Evolutionary conservation across 2,329 filamentous ascomycete genomes (phyloP).

Genomic region (Raffaelea deltoideospora): DNA sequence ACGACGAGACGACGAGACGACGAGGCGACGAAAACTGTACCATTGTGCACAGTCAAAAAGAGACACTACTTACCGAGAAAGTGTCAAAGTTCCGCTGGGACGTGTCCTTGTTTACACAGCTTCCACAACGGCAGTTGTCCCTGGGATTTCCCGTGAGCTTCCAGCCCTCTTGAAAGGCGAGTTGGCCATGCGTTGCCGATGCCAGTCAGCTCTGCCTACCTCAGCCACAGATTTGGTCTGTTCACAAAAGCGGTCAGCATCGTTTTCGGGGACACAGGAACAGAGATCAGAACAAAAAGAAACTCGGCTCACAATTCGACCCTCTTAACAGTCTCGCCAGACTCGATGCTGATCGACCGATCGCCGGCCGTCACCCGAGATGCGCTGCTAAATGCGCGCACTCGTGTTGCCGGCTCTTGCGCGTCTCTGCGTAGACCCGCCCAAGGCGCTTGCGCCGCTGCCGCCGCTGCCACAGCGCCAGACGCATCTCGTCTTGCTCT

Average conservation of each 20-base stretch:
- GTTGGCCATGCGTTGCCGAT: too few species aligned
- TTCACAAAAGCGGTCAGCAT: not conserved
- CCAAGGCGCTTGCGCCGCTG: not conserved
- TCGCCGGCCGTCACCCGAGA: conserved; percentile 3
- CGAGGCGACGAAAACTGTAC: too few species aligned
- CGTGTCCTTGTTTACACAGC: conserved; percentile 55
- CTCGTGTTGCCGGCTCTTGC: not conserved
- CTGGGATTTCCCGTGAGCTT: conserved; percentile 19
- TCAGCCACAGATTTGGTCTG: conserved; percentile 11
- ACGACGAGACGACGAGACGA: too few species aligned
- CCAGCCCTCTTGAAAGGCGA: too few species aligned
- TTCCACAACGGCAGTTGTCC: conserved; percentile 56
- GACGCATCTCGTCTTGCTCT: too few species aligned
- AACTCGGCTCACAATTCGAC: conserved; percentile 5
- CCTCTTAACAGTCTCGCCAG: conserved; percentile 10
- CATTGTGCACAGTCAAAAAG: not conserved
- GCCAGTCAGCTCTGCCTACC: conserved; percentile 4
- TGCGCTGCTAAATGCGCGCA: conserved; percentile 1
- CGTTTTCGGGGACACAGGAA: not conserved
- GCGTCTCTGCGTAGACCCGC: not conserved
- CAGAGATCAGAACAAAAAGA: not conserved
- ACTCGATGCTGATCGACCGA: conserved; percentile 7
- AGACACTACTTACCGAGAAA: conserved; percentile 46
- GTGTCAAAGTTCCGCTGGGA: conserved; percentile 55
- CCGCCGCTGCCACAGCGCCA: too few species aligned